These are phyloP conservation scores for Barnettozyma pratensis DNA, from an alignment of 805 yeast genomes.

Conservation along the genomic window DNA sequence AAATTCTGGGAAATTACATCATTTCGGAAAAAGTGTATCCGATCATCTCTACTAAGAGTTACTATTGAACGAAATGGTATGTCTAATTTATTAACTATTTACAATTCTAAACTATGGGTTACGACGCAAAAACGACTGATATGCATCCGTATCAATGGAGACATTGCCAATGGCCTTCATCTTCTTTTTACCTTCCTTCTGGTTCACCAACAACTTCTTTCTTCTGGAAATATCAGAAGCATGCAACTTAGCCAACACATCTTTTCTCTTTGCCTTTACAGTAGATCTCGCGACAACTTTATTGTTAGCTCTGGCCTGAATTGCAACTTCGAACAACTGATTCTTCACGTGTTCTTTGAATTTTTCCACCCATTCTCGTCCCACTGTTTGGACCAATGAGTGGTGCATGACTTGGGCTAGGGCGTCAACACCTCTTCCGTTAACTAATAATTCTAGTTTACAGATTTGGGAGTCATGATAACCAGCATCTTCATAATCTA, in stretches of 20 bases:
- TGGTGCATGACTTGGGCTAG: slow-evolving; percentile 85
- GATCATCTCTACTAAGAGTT: not conserved
- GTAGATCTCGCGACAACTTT: slow-evolving; percentile 88
- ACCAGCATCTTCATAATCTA: slow-evolving; percentile 93
- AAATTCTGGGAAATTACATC: not conserved
- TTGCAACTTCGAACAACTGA: slow-evolving; percentile 87
- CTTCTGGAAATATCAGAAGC: slow-evolving; percentile 91
- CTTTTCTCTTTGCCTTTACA: slow-evolving; percentile 88
- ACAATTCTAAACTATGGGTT: not conserved
- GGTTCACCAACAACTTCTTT: slow-evolving; percentile 80
- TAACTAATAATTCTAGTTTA: slow-evolving; percentile 83
- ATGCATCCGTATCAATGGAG: slow-evolving; percentile 76
- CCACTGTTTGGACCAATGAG: slow-evolving; percentile 66
- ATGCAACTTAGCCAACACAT: slow-evolving; percentile 88
- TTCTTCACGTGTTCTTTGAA: slow-evolving; percentile 75
- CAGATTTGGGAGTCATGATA: slow-evolving; percentile 75
- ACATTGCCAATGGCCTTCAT: slow-evolving; percentile 79
- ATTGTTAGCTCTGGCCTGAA: slow-evolving; percentile 81
- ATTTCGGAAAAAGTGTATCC: not conserved
- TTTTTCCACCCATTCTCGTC: slow-evolving; percentile 76
- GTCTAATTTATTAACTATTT: not conserved
- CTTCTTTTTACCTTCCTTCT: slow-evolving; percentile 88
- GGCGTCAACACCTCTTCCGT: slow-evolving; percentile 88
- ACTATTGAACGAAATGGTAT: too few species aligned
- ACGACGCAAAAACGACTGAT: slow-evolving; percentile 68